Conservation (phyloP, 345 rosid genomes). For the Eucalyptus regnans region DNA sequence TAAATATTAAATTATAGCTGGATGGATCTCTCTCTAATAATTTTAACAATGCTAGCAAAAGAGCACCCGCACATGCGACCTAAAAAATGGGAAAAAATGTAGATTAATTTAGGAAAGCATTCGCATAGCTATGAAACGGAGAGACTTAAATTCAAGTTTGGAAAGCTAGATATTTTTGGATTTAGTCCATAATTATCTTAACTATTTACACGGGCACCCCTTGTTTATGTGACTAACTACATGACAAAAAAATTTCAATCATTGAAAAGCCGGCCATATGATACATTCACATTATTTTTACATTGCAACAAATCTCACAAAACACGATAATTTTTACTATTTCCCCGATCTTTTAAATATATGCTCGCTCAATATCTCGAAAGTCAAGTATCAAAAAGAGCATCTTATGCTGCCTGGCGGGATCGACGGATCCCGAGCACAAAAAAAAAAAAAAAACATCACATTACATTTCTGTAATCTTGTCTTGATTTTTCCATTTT, state of each 20-base stretch:
- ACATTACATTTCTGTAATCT: background rate
- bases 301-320: background rate
- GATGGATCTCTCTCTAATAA: background rate
- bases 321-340: background rate
- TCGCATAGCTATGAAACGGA: background rate
- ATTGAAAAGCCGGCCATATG: background rate
- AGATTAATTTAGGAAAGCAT: background rate
- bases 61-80: background rate
- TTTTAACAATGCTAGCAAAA: background rate
- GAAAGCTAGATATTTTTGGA: background rate
- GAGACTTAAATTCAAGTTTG: background rate
- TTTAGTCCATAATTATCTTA: background rate
- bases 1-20: background rate
- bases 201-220: background rate
- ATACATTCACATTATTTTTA: background rate
- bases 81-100: background rate
- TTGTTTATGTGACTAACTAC: background rate
- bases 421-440: too few species aligned
- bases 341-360: background rate
- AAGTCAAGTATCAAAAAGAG: background rate
- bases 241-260: too few species aligned
- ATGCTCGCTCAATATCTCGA: background rate
- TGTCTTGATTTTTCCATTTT: background rate
- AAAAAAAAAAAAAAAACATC: too few species aligned
- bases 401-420: background rate